Conservation (phyloP, 2,329 filamentous ascomycete species). For the Beauveria brongniartii region DNA sequence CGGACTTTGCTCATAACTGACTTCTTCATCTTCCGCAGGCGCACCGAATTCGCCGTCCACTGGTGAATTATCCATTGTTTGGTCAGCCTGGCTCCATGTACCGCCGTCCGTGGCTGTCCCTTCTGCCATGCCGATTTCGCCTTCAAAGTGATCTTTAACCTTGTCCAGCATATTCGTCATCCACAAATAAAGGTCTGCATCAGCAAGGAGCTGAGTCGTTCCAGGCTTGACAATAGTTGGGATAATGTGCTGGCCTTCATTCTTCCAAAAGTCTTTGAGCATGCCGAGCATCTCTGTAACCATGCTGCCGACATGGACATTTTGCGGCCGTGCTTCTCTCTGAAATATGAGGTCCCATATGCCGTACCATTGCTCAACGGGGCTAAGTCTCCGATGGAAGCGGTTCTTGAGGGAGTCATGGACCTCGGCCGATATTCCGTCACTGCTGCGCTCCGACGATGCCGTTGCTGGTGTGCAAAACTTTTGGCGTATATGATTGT, state of each 20-base stretch:
- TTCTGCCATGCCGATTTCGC: neutral
- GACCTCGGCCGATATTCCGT: conserved; percentile 9
- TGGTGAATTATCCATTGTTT: neutral
- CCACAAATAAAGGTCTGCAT: neutral
- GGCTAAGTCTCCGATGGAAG: neutral
- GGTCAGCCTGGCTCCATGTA: neutral
- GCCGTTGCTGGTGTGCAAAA: neutral
- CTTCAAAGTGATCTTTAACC: conserved; percentile 1
- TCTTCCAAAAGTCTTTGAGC: conserved; percentile 12
- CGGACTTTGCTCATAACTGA: neutral
- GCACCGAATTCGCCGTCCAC: neutral
- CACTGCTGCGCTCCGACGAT: neutral
- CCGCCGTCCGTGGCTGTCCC: neutral
- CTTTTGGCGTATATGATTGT: conserved; percentile 8
- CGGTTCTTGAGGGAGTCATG: conserved; percentile 11
- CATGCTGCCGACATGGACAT: conserved; percentile 10
- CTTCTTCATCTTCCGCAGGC: neutral
- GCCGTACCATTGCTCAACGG: conserved; percentile 13
- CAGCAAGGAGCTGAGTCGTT: neutral
- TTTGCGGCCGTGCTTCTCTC: neutral
- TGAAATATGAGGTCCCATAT: conserved; percentile 16
- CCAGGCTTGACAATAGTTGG: neutral
- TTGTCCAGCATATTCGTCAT: conserved; percentile 8
- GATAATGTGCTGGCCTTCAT: conserved; percentile 1
- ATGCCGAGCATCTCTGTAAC: conserved; percentile 12